phyloP scores from a whole-genome alignment of 345 rosid species.

The Euphorbia peplus region DNA sequence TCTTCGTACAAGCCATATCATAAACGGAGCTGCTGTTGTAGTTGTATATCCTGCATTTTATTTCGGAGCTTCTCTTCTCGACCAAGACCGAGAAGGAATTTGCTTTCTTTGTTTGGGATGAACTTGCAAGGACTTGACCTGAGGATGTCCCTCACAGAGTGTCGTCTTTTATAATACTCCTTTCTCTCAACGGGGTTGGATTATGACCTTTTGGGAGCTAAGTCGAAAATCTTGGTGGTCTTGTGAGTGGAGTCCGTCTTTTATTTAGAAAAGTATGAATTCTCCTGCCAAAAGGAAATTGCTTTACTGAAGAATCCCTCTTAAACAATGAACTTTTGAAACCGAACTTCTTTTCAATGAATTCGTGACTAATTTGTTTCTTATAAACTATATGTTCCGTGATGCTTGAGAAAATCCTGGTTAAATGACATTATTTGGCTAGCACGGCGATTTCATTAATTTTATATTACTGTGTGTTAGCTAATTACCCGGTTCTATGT shows the following conservation, averaged over 20 bases:
- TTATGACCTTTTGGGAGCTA: too few species aligned
- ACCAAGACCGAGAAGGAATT: too few species aligned
- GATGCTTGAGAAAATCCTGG: neutral
- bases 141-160: neutral
- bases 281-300: too few species aligned
- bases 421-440: slow-evolving; percentile 1
- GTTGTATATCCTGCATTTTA: neutral
- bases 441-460: neutral
- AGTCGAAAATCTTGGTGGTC: too few species aligned
- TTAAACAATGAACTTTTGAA: neutral
- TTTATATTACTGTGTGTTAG: neutral
- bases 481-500: neutral
- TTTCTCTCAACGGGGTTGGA: neutral
- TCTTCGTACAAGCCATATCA: neutral
- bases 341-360: neutral
- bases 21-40: neutral
- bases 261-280: too few species aligned
- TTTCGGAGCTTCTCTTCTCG: neutral
- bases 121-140: neutral
- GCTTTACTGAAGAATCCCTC: too few species aligned
- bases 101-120: too few species aligned
- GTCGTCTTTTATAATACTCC: neutral
- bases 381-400: neutral
- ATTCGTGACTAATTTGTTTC: neutral
- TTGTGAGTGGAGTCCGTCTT: too few species aligned